Percentiles rank a stretch among this genome's conserved stretches.
These are phyloP conservation scores for Aureobasidium vineae DNA, from an alignment of 2,329 filamentous ascomycete genomes.

Conservation along the genomic window DNA sequence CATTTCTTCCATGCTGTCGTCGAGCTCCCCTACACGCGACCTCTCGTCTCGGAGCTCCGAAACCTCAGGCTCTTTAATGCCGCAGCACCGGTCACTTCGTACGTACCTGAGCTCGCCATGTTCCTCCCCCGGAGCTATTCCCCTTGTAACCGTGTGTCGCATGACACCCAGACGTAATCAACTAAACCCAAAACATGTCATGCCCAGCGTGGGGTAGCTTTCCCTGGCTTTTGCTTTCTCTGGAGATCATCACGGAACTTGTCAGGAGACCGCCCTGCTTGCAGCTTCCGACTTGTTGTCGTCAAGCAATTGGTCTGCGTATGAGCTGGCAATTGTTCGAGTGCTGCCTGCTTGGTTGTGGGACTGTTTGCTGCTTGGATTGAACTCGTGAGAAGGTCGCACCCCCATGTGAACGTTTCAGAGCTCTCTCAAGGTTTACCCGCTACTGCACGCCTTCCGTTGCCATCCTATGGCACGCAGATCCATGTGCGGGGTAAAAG, in stretches of 20 bases:
- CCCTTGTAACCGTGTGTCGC: slow-evolving; percentile 16
- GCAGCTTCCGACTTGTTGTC: slow-evolving; percentile 1
- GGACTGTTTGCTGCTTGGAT: slow-evolving; percentile 5
- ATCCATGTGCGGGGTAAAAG: slow-evolving; percentile 26
- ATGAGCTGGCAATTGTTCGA: background rate
- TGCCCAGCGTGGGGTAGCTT: slow-evolving; percentile 19
- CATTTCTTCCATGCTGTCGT: background rate
- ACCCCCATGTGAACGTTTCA: slow-evolving; percentile 18
- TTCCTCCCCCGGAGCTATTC: background rate
- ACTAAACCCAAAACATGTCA: slow-evolving; percentile 18
- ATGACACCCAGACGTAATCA: slow-evolving; percentile 22
- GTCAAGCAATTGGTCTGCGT: background rate
- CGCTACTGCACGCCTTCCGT: slow-evolving; percentile 25
- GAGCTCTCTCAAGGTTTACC: slow-evolving; percentile 21
- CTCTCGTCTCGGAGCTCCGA: background rate
- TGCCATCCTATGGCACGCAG: slow-evolving; percentile 11
- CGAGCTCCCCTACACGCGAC: background rate
- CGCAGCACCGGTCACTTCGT: background rate
- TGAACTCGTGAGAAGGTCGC: background rate
- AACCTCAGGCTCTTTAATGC: slow-evolving; percentile 6
- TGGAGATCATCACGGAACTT: slow-evolving; percentile 20
- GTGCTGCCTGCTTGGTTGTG: background rate
- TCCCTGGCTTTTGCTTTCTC: background rate
- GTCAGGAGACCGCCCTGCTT: slow-evolving; percentile 14
- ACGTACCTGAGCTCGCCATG: slow-evolving; percentile 6